Evolutionary conservation across 2,329 filamentous ascomycete genomes (phyloP), one percentile per base, ranked within the genome.

Genomic region (Fusarium sp.): DNA sequence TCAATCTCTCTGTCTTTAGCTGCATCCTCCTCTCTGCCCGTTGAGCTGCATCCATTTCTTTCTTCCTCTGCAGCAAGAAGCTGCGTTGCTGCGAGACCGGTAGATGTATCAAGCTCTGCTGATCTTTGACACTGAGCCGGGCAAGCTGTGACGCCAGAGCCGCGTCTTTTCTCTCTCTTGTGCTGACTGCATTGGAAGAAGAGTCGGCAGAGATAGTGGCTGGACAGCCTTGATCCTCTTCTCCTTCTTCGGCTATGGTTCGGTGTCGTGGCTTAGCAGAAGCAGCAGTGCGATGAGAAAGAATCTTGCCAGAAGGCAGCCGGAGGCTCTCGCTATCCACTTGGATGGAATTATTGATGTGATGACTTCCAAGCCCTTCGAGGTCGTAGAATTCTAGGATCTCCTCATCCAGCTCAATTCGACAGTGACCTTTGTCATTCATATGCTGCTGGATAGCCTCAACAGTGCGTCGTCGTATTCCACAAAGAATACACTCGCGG

Each of bases 361-460:
- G n/a, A 3, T 44, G n/a, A 8, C n/a, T 21, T 29, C 50, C 48
- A 0, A 49, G 13, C 2, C 49, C 49, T 1, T 63, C 58, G 0
- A 63, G 41, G 9, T 79, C 72, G 48, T 78, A 82, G 47, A 81
- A 80, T 37, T 81, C 78, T 0, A 72, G 72, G 19, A 71, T 73
- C 4, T 72, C 59, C 3, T 70, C 66, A 0, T 69, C 49, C 0
- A 78, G 63, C 27, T 80, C 72, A 33, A 82, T 71, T 19, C 70
- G 75, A 62, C 81, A 84, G 53, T 84, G 81, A 0, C 79, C 77
- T 43, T 80, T 83, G 3, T 71, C 75, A 0, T 71, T 63, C 81
- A 84, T 84, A 49, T 84, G 83, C 32, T 82, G 80, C 58, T 82
- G 80, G 0, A 79, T 77, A 0, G 76, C 83, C 45, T 80, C 72